Evolutionary conservation across 139 green algal genomes (phyloP), one percentile per base, ranked within the genome.

Genomic region (Chlorella sorokiniana): DNA sequence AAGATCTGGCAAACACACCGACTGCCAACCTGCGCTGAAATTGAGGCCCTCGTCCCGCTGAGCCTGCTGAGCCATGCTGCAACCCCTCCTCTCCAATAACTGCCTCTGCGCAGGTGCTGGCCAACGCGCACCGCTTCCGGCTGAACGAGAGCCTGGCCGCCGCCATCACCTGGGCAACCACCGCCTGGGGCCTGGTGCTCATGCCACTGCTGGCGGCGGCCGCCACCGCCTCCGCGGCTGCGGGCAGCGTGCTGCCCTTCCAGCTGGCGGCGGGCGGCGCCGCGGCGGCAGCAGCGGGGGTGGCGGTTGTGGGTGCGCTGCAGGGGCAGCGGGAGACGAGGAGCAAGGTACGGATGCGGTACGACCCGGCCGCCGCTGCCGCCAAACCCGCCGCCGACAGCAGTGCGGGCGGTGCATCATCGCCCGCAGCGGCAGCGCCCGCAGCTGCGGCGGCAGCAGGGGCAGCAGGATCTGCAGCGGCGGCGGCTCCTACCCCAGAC

Each of bases 141-240:
- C 61, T 86, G 62, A 83, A 88, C 61, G 79, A 88, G 22, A 83
- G 38, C 74, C 48, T 88, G 42, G 79, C 79, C 22, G 84, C 78
- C 0, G 62, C 56, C 38, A 69, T 82, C 23, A 62, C 35, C 18
- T 52, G 62, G 11, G 23, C 52, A 18, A 64, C 54, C 7, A 68
- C 40, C 4, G 42, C 33, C 0, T 41, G 33, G 2, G 70, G 51
- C 56, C 67, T 79, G 68, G 25, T 67, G 40, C 69, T 82, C 20
- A 35, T 40, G 41, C 63, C 75, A 1, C 48, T 80, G 6, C 56
- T 85, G 29, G 79, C 45, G 2, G 33, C 37, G 4, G 65, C 76
- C 9, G 70, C 80, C 3, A 35, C 40, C 8, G 25, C 65, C 18
- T 54, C 84, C 7, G 78, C 62, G 1, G 44, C 40, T 1, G 40